Conservation (phyloP, 148 eudicot species). For the Silene conica region DNA sequence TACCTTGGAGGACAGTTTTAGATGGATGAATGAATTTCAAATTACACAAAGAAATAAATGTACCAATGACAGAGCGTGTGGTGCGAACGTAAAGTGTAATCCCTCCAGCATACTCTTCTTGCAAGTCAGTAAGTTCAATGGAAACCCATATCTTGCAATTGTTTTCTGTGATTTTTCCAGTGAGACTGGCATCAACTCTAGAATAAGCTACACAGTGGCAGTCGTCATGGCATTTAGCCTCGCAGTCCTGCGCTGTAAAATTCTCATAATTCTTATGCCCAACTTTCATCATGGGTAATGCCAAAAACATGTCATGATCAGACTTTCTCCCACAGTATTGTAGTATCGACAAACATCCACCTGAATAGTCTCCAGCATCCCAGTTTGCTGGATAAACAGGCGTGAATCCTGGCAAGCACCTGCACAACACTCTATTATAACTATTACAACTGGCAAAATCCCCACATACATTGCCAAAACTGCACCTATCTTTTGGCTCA, state of each 20-base stretch:
- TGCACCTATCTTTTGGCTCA: slow-evolving; percentile 27
- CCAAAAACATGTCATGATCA: slow-evolving; percentile 17
- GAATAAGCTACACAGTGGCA: slow-evolving; percentile 31
- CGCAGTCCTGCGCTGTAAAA: background rate
- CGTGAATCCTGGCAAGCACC: slow-evolving; percentile 25
- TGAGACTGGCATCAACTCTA: background rate
- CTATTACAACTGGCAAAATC: slow-evolving; percentile 20
- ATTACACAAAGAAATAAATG: background rate
- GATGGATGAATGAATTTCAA: background rate
- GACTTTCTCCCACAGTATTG: background rate
- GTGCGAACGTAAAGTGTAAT: slow-evolving; percentile 21
- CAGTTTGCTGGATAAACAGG: background rate
- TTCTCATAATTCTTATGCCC: background rate
- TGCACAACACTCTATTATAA: slow-evolving; percentile 15
- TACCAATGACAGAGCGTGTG: slow-evolving; percentile 19
- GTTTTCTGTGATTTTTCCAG: background rate
- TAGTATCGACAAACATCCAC: slow-evolving; percentile 11
- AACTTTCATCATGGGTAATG: slow-evolving; percentile 25
- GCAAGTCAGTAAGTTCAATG: slow-evolving; percentile 13
- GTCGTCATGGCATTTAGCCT: background rate
- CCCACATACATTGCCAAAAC: slow-evolving; percentile 15
- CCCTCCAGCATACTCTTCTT: slow-evolving; percentile 26
- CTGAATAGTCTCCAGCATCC: slow-evolving; percentile 6
- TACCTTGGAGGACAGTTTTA: background rate
- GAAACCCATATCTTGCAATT: slow-evolving; percentile 25